Conservation (phyloP, 129 eudicot species). For the Arctium lappa region DNA sequence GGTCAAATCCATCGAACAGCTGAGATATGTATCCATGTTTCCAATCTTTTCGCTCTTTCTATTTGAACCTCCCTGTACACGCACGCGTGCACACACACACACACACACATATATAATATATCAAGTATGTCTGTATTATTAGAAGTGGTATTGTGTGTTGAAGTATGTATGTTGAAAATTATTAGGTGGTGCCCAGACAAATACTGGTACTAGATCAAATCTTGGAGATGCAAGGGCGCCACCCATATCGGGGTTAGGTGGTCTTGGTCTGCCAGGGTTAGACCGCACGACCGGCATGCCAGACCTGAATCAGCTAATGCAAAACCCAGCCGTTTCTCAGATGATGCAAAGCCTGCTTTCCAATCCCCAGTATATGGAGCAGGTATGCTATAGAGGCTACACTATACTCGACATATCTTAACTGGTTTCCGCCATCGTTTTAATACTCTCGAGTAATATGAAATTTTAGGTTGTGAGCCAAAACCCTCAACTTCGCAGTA, state of each 20-base stretch:
- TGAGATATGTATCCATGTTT: not conserved
- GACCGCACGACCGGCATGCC: conserved; percentile 60
- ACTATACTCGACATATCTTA: not conserved
- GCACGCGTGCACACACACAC: too few relatives aligned
- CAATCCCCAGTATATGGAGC: conserved; percentile 89
- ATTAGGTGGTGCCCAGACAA: conserved; percentile 59
- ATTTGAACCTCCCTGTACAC: not conserved
- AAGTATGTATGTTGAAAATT: conserved; percentile 6
- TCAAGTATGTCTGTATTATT: not conserved
- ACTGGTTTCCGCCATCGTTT: conserved; percentile 7
- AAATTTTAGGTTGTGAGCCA: conserved; percentile 49
- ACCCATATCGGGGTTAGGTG: conserved; percentile 62
- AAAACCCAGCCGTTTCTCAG: conserved; percentile 89
- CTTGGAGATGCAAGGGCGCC: conserved; percentile 56
- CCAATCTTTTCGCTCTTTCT: not conserved
- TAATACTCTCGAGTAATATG: not conserved
- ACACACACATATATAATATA: not conserved
- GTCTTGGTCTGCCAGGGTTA: conserved; percentile 70
- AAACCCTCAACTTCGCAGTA: conserved; percentile 71
- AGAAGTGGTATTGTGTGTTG: conserved; percentile 10
- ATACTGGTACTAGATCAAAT: conserved; percentile 46
- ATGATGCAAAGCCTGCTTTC: conserved; percentile 93
- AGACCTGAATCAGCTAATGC: conserved; percentile 68
- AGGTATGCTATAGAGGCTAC: conserved; percentile 38
- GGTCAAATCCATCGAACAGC: not conserved